phyloP scores from a whole-genome alignment of 805 yeast genomes.

The Jamesozyma spencerorum region DNA sequence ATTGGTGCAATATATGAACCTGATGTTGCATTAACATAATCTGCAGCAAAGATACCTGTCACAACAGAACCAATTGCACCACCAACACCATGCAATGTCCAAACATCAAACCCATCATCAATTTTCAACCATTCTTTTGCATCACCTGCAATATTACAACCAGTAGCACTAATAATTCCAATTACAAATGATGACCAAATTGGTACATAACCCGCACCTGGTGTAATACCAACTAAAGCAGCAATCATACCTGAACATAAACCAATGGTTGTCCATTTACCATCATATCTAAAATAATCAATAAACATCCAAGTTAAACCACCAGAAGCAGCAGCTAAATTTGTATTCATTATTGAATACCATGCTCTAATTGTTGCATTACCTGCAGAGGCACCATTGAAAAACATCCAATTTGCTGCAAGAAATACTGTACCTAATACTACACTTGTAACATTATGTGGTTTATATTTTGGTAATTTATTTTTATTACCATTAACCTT shows the following conservation, averaged over 20 bases:
- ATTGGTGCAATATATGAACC: slow-evolving; percentile 48
- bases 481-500: slow-evolving; percentile 40
- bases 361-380: slow-evolving; percentile 86
- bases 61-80: slow-evolving; percentile 74
- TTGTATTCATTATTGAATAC: slow-evolving; percentile 90
- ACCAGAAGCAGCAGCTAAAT: slow-evolving; percentile 88
- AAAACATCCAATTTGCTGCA: slow-evolving; percentile 95
- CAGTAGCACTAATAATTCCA: slow-evolving; percentile 67
- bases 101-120: slow-evolving; percentile 94
- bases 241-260: slow-evolving; percentile 89
- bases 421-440: slow-evolving; percentile 89
- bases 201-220: slow-evolving; percentile 95
- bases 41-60: slow-evolving; percentile 90
- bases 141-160: slow-evolving; percentile 81
- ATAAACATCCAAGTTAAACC: slow-evolving; percentile 91
- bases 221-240: slow-evolving; percentile 91
- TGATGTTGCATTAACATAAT: slow-evolving; percentile 78
- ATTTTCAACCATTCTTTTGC: slow-evolving; percentile 60
- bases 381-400: slow-evolving; percentile 98
- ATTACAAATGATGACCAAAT: slow-evolving; percentile 80
- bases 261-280: slow-evolving; percentile 89
- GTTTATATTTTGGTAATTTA: slow-evolving; percentile 80
- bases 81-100: slow-evolving; percentile 90
- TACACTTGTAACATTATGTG: slow-evolving; percentile 84
- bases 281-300: slow-evolving; percentile 78